Base-by-base conservation (phyloP, 768 basidiomycete species). In the Trametes elegans region DNA sequence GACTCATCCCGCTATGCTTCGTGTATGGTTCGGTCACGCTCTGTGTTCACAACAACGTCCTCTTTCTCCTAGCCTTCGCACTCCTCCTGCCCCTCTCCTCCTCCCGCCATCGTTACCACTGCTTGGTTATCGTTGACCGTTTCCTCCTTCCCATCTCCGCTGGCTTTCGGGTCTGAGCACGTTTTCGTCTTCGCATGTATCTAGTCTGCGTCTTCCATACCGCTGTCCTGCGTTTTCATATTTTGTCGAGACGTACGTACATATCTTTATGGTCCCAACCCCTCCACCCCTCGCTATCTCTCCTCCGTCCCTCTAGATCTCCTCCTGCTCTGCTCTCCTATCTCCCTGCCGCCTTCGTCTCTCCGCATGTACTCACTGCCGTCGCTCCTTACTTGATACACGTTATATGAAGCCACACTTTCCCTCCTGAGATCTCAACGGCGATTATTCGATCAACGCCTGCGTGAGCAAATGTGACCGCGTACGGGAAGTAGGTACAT, bases 181-280 rank as follows among this genome's bases (percentile, higher is more conserved):
- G 26, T 31, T 29, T 47, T 24, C 46, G 29, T 9, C 18, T 35
- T 35, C n/a, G 45, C 45, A 47, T 47, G 45, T 47, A 47, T 34
- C 19, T 47, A 47, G 31, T 47, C 24, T 23, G 44, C 28, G 31
- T 29, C 9, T 21, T 35, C 45, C 13, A 4, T 21, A 3, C 26
- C 21, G 31, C 11, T 47, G 10, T 43, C 26, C 28, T 10, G 14
- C 24, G 24, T 28, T 23, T 21, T 41, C 40, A 11, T n/a, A n/a
- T 23, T 41, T 23, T 46, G 44, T 46, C 44, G 44, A 31, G n/a
- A 21, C 45, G 45, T 47, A 47, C 34, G 47, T 49, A 27, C 35
- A 49, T 38, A 39, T 38, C 35, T 26, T 36, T 26, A 18, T 38
- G 34, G 5, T 18, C 31, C 31, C 7, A 18, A 18, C 21, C 38